A percentile compares a stretch with the other conserved stretches of the same genome.
Conservation (phyloP, 768 basidiomycete species). For the Mycena venus region DNA sequence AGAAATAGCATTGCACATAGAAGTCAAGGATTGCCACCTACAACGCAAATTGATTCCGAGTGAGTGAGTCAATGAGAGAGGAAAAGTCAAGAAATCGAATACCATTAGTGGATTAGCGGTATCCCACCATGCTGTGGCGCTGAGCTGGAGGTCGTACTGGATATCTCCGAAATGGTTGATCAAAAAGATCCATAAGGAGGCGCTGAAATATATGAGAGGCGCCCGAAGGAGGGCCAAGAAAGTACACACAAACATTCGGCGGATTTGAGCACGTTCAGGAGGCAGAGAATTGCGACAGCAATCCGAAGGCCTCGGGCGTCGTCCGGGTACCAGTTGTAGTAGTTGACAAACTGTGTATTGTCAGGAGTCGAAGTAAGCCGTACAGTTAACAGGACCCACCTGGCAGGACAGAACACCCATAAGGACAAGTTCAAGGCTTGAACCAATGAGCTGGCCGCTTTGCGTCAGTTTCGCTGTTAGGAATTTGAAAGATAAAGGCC, state of each 20-base stretch:
- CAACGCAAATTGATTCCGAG: background rate
- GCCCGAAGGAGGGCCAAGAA: background rate
- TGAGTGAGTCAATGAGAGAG: background rate
- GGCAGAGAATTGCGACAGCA: background rate
- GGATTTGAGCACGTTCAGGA: background rate
- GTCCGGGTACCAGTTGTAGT: background rate
- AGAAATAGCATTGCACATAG: conserved; percentile 12
- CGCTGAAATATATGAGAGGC: background rate
- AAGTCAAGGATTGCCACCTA: conserved; percentile 9
- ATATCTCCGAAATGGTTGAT: conserved; percentile 7
- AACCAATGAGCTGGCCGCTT: background rate
- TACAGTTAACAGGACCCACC: background rate
- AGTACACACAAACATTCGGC: background rate
- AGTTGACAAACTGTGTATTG: background rate
- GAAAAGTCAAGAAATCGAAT: background rate
- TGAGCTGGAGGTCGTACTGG: background rate
- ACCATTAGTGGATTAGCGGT: background rate
- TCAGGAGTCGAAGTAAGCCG: background rate
- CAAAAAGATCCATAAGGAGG: conserved; percentile 7
- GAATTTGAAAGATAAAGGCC: background rate
- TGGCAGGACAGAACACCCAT: background rate
- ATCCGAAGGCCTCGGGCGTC: background rate
- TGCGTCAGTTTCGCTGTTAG: background rate
- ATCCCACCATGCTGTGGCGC: conserved; percentile 9
- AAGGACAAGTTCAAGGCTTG: background rate